Evolutionary conservation across 306 rosid species (phyloP).

Genomic region (Casuarina equisetifolia): DNA sequence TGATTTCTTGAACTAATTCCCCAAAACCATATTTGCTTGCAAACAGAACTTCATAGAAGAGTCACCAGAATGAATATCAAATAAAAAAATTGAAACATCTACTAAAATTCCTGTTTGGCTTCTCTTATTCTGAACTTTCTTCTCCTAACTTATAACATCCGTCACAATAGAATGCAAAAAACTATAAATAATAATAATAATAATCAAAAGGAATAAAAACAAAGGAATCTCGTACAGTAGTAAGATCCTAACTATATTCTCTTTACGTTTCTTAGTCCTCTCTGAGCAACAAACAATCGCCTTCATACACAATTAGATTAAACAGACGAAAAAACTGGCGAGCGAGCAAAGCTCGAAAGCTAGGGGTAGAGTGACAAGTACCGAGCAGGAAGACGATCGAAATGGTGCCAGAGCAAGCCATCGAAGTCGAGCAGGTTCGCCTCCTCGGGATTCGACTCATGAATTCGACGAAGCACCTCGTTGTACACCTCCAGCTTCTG

Average conservation of each 20-base stretch:
- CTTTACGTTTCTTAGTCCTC: background rate
- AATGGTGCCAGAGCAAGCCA: conserved; percentile 90
- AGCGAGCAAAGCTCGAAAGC: background rate
- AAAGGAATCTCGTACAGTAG: background rate
- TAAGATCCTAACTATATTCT: background rate
- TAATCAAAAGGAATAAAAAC: background rate
- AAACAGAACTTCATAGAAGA: background rate
- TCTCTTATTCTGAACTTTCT: background rate
- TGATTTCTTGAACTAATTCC: background rate
- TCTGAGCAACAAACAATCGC: background rate
- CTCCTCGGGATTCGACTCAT: conserved; percentile 60
- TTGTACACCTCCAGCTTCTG: conserved; percentile 85
- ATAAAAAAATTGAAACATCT: background rate
- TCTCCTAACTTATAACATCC: background rate
- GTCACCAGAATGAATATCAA: background rate
- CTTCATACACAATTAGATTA: background rate
- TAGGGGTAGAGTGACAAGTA: conserved; percentile 33
- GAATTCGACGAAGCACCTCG: conserved; percentile 86
- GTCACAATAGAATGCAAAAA: background rate
- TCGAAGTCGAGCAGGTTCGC: conserved; percentile 87
- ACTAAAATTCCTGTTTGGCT: background rate
- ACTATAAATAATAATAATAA: background rate
- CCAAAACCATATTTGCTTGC: background rate
- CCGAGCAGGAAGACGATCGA: conserved; percentile 95
- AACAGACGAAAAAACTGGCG: background rate